Evolutionary conservation across 176 grass and related monocot genomes (phyloP), one percentile per base, ranked within the genome.

Genomic region (Oryza meyeriana): DNA sequence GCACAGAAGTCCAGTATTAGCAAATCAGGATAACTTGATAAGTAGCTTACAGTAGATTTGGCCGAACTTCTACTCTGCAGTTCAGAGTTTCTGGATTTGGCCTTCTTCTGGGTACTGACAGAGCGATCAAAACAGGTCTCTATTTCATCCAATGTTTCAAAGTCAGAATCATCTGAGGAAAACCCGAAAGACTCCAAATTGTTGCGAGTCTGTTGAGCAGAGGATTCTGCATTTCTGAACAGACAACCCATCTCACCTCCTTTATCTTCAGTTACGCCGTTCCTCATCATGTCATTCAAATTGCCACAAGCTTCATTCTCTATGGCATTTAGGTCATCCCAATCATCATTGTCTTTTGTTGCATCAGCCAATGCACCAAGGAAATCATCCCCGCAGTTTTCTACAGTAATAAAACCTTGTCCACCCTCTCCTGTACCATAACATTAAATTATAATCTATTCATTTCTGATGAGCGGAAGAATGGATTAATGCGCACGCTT

Each of bases 281-380:
- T 80, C 67, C 18, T 81, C 64, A 93, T 77, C 69, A 98, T 93
- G 35, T 89, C 84, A 66, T 93, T 94, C 78, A 98, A 36, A 74
- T 91, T 88, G 57, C 84, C 86, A 61, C 90, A 93, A 57, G 95
- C 95, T 85, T 98, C 95, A 1, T 86, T 91, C 79, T 98, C 92
- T 33, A 98, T 93, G 9, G 67, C 86, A 65, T 93, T 86, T 6
- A 94, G 76, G 57, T 98, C 92, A 33, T 98, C 92, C 95, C 92
- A 98, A 4, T 98, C 95, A 35, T 94, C 92, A 12, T 39, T 79
- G 22, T 78, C 12, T 57, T 93, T 62, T 45, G 79, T 85, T 14
- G 84, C 88, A 64, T 98, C 95, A 47, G 88, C 88, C 78, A 98
- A 28, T 35, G 92, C 83, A 4, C 61, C 90, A 32, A 98, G 86